Evolutionary conservation across 2,329 filamentous ascomycete species (phyloP), one percentile per base, ranked within the genome.

Genomic region (Cladosporium sp.): DNA sequence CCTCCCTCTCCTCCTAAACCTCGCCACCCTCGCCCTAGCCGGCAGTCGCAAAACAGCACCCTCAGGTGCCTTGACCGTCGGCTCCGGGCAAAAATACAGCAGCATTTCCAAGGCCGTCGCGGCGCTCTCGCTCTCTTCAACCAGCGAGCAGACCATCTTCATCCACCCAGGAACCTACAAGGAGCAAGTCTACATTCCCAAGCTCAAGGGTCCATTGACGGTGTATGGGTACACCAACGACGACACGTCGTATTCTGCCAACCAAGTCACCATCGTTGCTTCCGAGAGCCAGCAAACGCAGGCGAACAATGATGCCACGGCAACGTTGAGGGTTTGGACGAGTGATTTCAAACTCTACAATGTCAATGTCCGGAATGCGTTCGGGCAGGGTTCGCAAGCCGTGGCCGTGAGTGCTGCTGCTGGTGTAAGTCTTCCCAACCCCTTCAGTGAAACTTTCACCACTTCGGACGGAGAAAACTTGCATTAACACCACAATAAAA

Each of bases 301-400:
- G 0, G 55, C 72, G 35, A 75, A 63, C 57, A 78, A 85, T 54
- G 82, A 84, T 54, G 61, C 65, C 51, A 82, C 75, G 4, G 73
- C 67, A 3, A 78, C 76, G 1, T 62, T 78, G n/a, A 69, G 75
- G 11, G 73, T 71, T 7, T 66, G 63, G 57, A 72, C 76, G 22
- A 60, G 65, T 4, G 73, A 78, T 57, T 73, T 84, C 52, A 78
- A 76, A 56, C 67, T 84, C 15, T 85, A 85, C 69, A 85, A 85
- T 55, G 70, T 85, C 62, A 80, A 82, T 61, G 67, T 80, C 3
- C 72, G 70, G 43, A 80, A 80, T 43, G 66, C 62, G 13, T 65
- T 72, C 46, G 77, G 76, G 7, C 46, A 68, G 33, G 74, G 76
- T 18, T 71, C 69, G 3, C 77, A 80, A 56, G 77, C 74, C 11